These are phyloP conservation scores for Clarireedia homoeocarpa DNA, from an alignment of 2,329 filamentous ascomycete species.

Conservation along the genomic window DNA sequence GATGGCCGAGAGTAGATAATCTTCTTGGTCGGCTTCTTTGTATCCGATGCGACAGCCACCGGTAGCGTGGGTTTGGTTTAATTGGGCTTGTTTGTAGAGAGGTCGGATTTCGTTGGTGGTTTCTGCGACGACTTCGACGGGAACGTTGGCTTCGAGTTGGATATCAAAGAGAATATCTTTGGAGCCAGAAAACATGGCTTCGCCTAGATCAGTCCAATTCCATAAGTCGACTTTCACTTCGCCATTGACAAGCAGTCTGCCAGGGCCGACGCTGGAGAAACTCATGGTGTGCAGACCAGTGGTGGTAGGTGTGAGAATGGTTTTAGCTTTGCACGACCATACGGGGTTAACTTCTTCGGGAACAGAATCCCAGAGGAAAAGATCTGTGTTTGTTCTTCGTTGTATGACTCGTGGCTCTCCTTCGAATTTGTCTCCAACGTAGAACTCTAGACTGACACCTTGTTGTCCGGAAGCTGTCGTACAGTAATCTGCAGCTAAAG, in stretches of 20 bases:
- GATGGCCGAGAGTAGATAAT: slow-evolving; percentile 58
- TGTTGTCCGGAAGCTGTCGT: slow-evolving; percentile 47
- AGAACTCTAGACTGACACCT: slow-evolving; percentile 59
- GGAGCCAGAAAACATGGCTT: slow-evolving; percentile 64
- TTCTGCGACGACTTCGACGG: slow-evolving; percentile 54
- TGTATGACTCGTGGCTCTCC: slow-evolving; percentile 50
- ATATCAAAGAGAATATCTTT: slow-evolving; percentile 55
- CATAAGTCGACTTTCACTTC: slow-evolving; percentile 55
- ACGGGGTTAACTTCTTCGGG: slow-evolving; percentile 53
- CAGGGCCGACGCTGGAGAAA: slow-evolving; percentile 60
- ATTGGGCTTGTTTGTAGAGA: slow-evolving; percentile 49
- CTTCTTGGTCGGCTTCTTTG: slow-evolving; percentile 53
- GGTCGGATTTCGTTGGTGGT: slow-evolving; percentile 61
- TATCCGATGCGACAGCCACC: slow-evolving; percentile 67
- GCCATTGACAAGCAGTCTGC: slow-evolving; percentile 52
- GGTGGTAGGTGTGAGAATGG: slow-evolving; percentile 48
- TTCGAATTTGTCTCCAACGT: slow-evolving; percentile 53
- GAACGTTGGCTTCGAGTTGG: slow-evolving; percentile 49
- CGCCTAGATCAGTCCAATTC: slow-evolving; percentile 62
- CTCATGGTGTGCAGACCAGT: slow-evolving; percentile 58
- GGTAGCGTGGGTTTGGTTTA: slow-evolving; percentile 51
- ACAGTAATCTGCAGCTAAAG: slow-evolving; percentile 52
- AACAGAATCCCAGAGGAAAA: slow-evolving; percentile 65
- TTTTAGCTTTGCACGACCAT: slow-evolving; percentile 47
- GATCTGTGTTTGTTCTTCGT: slow-evolving; percentile 54